Conservation (phyloP, 305 asterid species). For the Caryopteris hybrid region DNA sequence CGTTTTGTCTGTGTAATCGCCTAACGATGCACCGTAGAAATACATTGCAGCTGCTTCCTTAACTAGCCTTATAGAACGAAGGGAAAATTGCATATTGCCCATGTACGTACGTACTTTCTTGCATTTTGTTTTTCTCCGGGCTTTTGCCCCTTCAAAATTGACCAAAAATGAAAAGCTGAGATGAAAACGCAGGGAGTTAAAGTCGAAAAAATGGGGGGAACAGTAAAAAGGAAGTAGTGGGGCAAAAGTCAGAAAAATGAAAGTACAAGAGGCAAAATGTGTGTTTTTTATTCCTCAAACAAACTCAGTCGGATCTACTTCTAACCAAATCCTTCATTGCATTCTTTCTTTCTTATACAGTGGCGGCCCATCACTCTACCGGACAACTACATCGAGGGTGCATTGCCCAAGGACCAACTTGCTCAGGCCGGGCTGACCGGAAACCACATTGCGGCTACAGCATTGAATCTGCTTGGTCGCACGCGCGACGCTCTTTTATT, state of each 20-base stretch:
- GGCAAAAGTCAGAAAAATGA: not conserved
- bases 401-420: conserved; percentile 62
- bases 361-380: conserved; percentile 94
- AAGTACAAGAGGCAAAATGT: not conserved
- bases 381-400: conserved; percentile 75
- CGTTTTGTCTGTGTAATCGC: too few species aligned
- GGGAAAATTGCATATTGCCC: too few species aligned
- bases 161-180: too few species aligned
- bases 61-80: too few species aligned
- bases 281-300: not conserved
- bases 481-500: conserved; percentile 80
- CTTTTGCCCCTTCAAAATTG: too few species aligned
- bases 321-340: not conserved
- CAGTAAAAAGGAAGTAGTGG: too few species aligned
- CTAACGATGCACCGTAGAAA: not conserved
- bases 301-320: not conserved
- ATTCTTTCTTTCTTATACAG: conserved; percentile 26
- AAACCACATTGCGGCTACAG: conserved; percentile 92
- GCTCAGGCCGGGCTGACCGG: conserved; percentile 68
- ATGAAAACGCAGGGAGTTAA: too few species aligned
- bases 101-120: too few species aligned
- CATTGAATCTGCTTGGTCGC: conserved; percentile 83
- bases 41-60: not conserved
- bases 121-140: too few species aligned
- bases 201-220: too few species aligned